Base-by-base conservation (phyloP, 1,139 yeast genomes). In the Debaryomyces subglobosus region DNA sequence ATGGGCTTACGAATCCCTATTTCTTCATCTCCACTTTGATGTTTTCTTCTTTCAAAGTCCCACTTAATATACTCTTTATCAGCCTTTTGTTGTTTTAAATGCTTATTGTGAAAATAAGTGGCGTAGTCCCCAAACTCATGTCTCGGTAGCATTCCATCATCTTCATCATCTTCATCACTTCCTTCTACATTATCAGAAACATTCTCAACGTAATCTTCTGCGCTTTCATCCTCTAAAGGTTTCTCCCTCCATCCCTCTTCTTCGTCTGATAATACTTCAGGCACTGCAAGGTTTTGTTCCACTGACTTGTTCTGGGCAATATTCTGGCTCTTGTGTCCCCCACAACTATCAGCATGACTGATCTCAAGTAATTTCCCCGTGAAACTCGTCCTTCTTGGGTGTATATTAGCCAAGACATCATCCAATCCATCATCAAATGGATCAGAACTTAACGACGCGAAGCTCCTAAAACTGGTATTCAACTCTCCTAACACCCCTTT, bases 81-180 rank as follows among this genome's bases (percentile, higher is more conserved):
- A 50, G 85, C 84, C 46, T 77, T 71, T 59, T 81, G 89, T 54
- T 92, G 96, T 59, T 87, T 87, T 30, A 65, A 56, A 27, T 73
- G 78, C 61, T 92, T 92, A 55, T 85, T 79, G 8, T 73, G 74
- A 58, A 91, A 86, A 60, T 92, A 92, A 1, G 81, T 72, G 4
- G 69, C 82, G 61, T 82, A 88, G 53, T 84, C 92, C 5, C 89
- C 91, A 71, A 86, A 89, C n/a, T 68, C 72, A 48, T 79, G 80
- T 6, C 57, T 58, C 10, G 71, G 72, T 1, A 20, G 72, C 67
- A 25, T 33, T 23, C 10, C 13, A 16, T 13, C 13, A 3, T 23
- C 45, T 1, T 35, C 47, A 18, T 15, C 13, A 4, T 23, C 43
- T 1, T 35, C 47, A 34, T 39, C 47, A 12, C 37, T 46, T 34